A percentile compares a stretch with the other conserved stretches of the same genome.
phyloP scores from a whole-genome alignment of 352 stramenopile genomes.

The Thalassiosira allenii region DNA sequence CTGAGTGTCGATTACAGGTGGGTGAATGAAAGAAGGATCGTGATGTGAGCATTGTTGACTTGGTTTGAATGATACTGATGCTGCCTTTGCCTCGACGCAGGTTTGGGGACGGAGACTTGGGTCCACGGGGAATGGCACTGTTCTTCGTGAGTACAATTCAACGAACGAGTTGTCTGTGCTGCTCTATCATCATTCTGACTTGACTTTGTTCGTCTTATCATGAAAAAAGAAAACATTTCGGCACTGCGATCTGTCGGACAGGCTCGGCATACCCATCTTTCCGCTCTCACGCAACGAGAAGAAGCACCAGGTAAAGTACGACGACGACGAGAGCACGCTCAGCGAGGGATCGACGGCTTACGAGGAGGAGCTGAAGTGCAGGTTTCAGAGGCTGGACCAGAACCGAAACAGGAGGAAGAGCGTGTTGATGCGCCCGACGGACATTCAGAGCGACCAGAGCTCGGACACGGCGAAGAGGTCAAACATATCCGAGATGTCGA shows the following conservation, averaged over 20 bases:
- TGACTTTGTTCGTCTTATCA: too few species aligned
- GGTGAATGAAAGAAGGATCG: too few species aligned
- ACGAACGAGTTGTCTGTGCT: too few species aligned
- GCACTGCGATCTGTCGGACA: conserved; percentile 61
- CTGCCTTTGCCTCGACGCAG: too few species aligned
- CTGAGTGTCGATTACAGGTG: conserved; percentile 86
- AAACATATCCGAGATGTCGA: conserved; percentile 42
- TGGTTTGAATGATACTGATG: too few species aligned
- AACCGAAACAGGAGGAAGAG: conserved; percentile 67
- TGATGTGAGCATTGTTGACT: too few species aligned
- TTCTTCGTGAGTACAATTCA: too few species aligned
- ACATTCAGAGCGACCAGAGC: conserved; percentile 38
- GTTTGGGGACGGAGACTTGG: conserved; percentile 86
- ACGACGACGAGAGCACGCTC: conserved; percentile 75
- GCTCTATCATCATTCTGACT: too few species aligned
- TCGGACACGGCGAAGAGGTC: conserved; percentile 45
- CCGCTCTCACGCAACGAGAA: conserved; percentile 77
- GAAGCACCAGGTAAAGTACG: conserved; percentile 75
- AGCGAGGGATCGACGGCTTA: conserved; percentile 53
- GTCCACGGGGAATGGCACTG: conserved; percentile 83
- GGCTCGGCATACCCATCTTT: conserved; percentile 82
- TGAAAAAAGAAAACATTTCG: conserved; percentile 81
- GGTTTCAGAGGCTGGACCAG: conserved; percentile 67
- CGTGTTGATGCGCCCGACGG: conserved; percentile 50
- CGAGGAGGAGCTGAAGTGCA: conserved; percentile 50